A percentile compares a stretch with the other conserved stretches of the same genome.
phyloP scores from a whole-genome alignment of 2,329 filamentous ascomycete species.

The Scopulariopsis brevicaulis region DNA sequence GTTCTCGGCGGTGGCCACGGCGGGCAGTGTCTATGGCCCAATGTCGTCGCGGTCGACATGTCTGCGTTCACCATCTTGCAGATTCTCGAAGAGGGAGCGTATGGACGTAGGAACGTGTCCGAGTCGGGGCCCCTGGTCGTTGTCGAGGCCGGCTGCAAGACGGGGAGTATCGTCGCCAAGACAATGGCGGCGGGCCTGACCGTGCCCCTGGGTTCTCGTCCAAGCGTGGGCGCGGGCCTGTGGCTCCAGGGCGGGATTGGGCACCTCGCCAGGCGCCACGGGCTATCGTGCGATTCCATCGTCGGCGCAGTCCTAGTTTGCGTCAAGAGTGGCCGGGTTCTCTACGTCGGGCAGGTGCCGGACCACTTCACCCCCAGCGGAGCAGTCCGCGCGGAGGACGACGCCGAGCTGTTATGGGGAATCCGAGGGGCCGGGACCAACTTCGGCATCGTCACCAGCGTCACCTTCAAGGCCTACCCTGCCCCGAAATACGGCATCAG shows the following conservation, averaged over 20 bases:
- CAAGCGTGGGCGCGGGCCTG: conserved; percentile 50
- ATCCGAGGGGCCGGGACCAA: conserved; percentile 48
- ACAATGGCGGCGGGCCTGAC: conserved; percentile 34
- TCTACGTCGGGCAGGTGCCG: conserved; percentile 41
- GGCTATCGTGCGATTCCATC: conserved; percentile 48
- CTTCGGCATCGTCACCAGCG: conserved; percentile 43
- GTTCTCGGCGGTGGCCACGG: conserved; percentile 49
- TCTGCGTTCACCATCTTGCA: conserved; percentile 37
- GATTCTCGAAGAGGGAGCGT: conserved; percentile 18
- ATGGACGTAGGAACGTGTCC: conserved; percentile 5
- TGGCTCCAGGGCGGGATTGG: conserved; percentile 58
- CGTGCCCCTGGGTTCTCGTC: conserved; percentile 48
- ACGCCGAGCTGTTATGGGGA: conserved; percentile 43
- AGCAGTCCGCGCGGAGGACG: conserved; percentile 30
- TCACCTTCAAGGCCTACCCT: conserved; percentile 34
- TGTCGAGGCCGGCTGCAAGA: conserved; percentile 43
- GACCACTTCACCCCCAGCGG: conserved; percentile 24
- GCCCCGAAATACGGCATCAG: conserved; percentile 26
- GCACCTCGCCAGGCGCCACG: conserved; percentile 40
- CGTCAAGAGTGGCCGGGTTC: conserved; percentile 30
- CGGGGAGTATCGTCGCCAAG: conserved; percentile 37
- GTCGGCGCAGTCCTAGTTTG: conserved; percentile 48
- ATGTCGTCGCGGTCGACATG: conserved; percentile 48
- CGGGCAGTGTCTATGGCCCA: conserved; percentile 41
- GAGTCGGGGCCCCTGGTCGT: conserved; percentile 25